These are phyloP conservation scores for Lodderomyces jiufengensis DNA, from an alignment of 1,139 yeast genomes.

Conservation along the genomic window DNA sequence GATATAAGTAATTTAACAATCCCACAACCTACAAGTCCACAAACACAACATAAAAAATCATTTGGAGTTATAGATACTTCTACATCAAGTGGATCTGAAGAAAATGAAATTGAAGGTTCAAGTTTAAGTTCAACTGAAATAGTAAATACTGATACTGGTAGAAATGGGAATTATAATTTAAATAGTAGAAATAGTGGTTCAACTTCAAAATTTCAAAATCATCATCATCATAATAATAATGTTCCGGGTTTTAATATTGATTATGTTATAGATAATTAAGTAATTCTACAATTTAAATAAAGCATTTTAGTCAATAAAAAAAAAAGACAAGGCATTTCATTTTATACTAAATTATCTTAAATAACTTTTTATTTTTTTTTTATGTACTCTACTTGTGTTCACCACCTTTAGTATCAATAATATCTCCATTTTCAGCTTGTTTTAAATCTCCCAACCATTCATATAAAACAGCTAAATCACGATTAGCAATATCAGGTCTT, in stretches of 20 bases:
- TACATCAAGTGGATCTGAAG: constrained; percentile 2
- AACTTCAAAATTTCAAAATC: constrained; percentile 3
- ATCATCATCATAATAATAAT: constrained; percentile 9
- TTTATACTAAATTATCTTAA: neutral
- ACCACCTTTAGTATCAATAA: constrained; percentile 14
- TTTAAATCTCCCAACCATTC: constrained; percentile 42
- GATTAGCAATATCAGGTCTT: constrained; percentile 37
- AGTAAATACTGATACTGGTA: neutral
- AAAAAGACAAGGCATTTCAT: too few relatives aligned
- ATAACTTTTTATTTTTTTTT: neutral
- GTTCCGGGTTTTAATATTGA: constrained; percentile 21
- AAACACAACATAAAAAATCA: constrained; percentile 21
- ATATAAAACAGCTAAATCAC: constrained; percentile 45
- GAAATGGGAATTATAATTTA: neutral
- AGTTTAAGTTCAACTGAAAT: constrained; percentile 3
- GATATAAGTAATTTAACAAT: constrained; percentile 1
- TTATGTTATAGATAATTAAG: constrained; percentile 15
- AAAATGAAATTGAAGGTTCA: constrained; percentile 2
- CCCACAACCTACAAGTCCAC: too few relatives aligned
- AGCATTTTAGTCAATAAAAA: too few relatives aligned
- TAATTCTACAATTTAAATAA: too few relatives aligned
- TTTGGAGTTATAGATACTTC: constrained; percentile 20
- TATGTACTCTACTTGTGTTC: neutral
- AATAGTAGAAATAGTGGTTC: constrained; percentile 9
- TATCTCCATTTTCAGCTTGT: constrained; percentile 15